phyloP scores from a whole-genome alignment of 306 rosid genomes.

The Quercus glauca region DNA sequence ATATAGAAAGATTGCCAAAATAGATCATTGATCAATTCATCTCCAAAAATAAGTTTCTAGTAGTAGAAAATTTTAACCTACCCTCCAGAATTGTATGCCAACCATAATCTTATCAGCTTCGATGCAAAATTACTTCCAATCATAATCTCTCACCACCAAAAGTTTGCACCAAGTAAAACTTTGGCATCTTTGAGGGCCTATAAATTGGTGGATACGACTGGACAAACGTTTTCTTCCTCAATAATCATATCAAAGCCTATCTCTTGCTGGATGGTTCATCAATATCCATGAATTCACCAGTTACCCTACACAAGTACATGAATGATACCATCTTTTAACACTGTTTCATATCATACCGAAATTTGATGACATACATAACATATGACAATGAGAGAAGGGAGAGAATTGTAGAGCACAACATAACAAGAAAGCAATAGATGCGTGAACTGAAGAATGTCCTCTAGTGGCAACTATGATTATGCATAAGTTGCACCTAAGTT shows the following conservation, averaged over 20 bases:
- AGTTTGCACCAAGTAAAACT: neutral
- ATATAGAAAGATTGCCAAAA: neutral
- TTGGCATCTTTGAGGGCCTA: neutral
- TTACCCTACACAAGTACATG: conserved; percentile 49
- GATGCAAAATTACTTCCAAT: neutral
- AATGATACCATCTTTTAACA: neutral
- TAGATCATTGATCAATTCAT: neutral
- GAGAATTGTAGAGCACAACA: neutral
- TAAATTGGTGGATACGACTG: neutral
- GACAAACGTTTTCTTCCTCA: neutral
- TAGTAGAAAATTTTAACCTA: neutral
- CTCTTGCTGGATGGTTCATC: neutral
- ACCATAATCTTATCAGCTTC: neutral
- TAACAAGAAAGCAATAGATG: neutral
- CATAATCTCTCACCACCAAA: neutral
- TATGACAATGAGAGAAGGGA: neutral
- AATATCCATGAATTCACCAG: conserved; percentile 54
- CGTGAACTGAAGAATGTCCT: neutral
- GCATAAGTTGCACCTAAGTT: neutral
- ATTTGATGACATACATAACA: neutral
- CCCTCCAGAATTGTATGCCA: neutral
- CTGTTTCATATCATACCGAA: neutral
- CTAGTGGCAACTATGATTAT: neutral
- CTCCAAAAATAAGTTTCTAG: neutral
- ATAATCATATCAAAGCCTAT: neutral